A percentile compares a stretch with the other conserved stretches of the same genome.
These are phyloP conservation scores for Hexamita inflata DNA, from an alignment of 208 protist genomes.

Conservation along the genomic window DNA sequence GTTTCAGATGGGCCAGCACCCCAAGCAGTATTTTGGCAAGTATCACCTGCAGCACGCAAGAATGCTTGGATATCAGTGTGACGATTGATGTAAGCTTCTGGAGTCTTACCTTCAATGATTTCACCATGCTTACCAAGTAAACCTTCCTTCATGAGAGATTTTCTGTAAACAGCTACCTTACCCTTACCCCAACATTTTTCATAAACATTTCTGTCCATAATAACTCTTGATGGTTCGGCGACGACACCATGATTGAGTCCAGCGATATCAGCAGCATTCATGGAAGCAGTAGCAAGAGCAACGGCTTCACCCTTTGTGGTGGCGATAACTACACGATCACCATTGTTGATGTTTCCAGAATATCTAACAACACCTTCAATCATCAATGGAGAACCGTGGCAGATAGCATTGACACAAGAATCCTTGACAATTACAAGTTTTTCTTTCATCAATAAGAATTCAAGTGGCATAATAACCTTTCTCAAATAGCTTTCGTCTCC, in stretches of 20 bases:
- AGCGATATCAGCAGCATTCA: constrained; percentile 86
- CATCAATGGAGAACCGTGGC: constrained; percentile 95
- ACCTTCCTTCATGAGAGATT: constrained; percentile 29
- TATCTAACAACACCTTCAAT: constrained; percentile 91
- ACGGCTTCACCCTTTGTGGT: constrained; percentile 98
- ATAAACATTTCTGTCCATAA: constrained; percentile 99
- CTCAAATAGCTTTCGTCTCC: constrained; percentile 88
- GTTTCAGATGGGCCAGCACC: neutral
- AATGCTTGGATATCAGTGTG: neutral
- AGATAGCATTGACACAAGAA: constrained; percentile 91
- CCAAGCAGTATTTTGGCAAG: neutral
- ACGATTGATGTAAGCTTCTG: neutral
- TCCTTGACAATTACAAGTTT: constrained; percentile 99
- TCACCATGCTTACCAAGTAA: constrained; percentile 37
- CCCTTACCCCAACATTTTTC: constrained; percentile 83
- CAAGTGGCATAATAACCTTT: constrained; percentile 84
- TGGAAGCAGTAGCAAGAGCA: constrained; percentile 86
- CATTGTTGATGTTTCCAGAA: constrained; percentile 78
- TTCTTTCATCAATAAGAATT: constrained; percentile 81
- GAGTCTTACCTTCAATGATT: constrained; percentile 31
- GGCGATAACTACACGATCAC: constrained; percentile 88
- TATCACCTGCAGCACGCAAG: neutral
- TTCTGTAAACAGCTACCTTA: constrained; percentile 40
- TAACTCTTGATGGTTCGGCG: constrained; percentile 92
- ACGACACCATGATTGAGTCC: constrained; percentile 85